These are phyloP conservation scores for Rhizopus microsporus DNA, from an alignment of 371 early-diverging fungal species.

Conservation along the genomic window DNA sequence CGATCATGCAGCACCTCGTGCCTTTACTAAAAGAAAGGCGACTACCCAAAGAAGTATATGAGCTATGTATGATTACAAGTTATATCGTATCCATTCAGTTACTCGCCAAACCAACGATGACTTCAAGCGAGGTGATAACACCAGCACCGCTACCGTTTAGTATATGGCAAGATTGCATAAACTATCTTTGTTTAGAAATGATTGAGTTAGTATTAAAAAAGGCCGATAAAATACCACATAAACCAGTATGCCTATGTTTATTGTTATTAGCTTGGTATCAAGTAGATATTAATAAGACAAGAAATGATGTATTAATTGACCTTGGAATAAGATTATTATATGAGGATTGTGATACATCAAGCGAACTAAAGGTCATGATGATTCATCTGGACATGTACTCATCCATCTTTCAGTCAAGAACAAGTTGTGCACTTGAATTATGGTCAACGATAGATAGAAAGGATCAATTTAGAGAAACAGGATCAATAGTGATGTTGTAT, in stretches of 20 bases:
- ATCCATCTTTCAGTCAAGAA: conserved; percentile 18
- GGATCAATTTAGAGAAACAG: conserved; percentile 10
- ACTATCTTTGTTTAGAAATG: conserved; percentile 9
- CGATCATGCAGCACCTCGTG: conserved; percentile 16
- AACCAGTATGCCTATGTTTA: conserved; percentile 18
- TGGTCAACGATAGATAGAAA: neutral
- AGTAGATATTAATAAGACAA: conserved; percentile 7
- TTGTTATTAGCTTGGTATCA: conserved; percentile 23
- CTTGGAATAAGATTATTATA: conserved; percentile 18
- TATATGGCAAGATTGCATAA: conserved; percentile 14
- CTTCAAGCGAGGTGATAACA: neutral
- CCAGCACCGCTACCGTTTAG: conserved; percentile 10
- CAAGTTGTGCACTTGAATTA: neutral
- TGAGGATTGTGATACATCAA: neutral
- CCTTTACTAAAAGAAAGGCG: conserved; percentile 1
- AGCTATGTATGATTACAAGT: conserved; percentile 17
- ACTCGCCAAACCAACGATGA: neutral
- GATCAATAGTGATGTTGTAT: conserved; percentile 17
- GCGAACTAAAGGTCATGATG: neutral
- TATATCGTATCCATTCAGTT: conserved; percentile 15
- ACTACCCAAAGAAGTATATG: neutral
- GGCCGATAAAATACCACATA: conserved; percentile 4
- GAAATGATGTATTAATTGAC: conserved; percentile 12
- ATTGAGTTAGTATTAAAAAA: conserved; percentile 12
- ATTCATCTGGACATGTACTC: conserved; percentile 27